These are phyloP conservation scores for Diplodia intermedia DNA, from an alignment of 2,329 filamentous ascomycete species.

Conservation along the genomic window DNA sequence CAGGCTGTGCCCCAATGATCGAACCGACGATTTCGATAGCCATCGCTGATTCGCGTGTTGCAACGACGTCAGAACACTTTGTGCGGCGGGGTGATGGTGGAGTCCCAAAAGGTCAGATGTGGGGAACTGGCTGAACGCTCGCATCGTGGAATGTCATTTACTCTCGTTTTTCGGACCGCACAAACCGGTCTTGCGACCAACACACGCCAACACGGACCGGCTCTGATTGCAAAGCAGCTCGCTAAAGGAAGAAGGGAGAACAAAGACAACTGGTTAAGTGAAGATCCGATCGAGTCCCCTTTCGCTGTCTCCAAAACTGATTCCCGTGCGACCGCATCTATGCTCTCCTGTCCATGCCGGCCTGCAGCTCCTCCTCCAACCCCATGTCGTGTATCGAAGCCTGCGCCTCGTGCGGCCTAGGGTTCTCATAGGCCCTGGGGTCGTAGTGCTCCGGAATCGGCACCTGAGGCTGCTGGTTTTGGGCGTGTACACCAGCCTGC, in stretches of 20 bases:
- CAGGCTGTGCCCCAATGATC: background rate
- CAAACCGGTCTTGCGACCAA: background rate
- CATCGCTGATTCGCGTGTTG: slow-evolving; percentile 1
- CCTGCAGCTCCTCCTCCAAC: slow-evolving; percentile 33
- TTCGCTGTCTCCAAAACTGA: slow-evolving; percentile 27
- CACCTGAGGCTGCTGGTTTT: slow-evolving; percentile 59
- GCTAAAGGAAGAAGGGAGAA: slow-evolving; percentile 3
- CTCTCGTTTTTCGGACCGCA: slow-evolving; percentile 12
- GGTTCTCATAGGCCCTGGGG: slow-evolving; percentile 65
- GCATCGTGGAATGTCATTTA: slow-evolving; percentile 23
- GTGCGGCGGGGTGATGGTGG: slow-evolving; percentile 15
- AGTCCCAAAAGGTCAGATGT: background rate
- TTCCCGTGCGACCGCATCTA: slow-evolving; percentile 22
- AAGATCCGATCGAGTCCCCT: slow-evolving; percentile 10
- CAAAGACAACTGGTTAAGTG: background rate
- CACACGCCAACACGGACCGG: slow-evolving; percentile 7
- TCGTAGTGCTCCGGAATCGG: slow-evolving; percentile 69
- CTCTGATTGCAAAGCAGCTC: slow-evolving; percentile 20
- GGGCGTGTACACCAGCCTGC: slow-evolving; percentile 38
- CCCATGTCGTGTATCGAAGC: slow-evolving; percentile 22
- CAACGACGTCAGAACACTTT: slow-evolving; percentile 18
- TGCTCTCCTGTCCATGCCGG: slow-evolving; percentile 33
- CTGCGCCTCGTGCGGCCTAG: slow-evolving; percentile 64
- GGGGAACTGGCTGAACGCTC: background rate
- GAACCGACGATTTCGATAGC: background rate